Evolutionary conservation across 2,329 filamentous ascomycete genomes (phyloP).

Genomic region (Fusarium equiseti): DNA sequence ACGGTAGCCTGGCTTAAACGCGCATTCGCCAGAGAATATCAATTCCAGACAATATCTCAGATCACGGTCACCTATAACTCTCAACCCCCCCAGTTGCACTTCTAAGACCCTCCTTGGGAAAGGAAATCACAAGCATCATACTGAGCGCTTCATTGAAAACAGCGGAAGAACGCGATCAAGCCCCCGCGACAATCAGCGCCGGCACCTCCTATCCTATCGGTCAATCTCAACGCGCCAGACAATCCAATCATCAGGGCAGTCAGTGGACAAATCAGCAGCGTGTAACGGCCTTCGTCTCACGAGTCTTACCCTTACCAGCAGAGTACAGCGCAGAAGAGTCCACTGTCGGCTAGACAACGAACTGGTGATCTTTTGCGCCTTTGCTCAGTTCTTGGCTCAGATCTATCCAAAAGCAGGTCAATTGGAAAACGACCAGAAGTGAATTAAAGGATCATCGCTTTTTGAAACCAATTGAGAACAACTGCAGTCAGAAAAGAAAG

Average conservation of each 20-base stretch:
- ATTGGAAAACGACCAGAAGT: constrained; percentile 27
- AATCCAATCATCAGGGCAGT: constrained; percentile 16
- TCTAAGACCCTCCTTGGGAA: background rate
- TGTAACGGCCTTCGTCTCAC: constrained; percentile 27
- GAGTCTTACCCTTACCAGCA: background rate
- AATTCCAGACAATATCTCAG: constrained; percentile 34
- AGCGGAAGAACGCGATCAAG: constrained; percentile 10
- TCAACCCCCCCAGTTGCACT: constrained; percentile 6
- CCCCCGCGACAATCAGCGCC: constrained; percentile 23
- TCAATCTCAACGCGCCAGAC: constrained; percentile 34
- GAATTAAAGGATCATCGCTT: constrained; percentile 5
- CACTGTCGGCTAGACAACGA: constrained; percentile 3
- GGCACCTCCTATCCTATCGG: constrained; percentile 34
- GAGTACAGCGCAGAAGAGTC: background rate
- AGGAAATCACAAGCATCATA: background rate
- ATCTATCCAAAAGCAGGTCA: constrained; percentile 2
- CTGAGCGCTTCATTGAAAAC: background rate
- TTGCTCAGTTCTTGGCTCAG: constrained; percentile 21
- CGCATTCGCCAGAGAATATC: constrained; percentile 37
- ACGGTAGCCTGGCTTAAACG: constrained; percentile 32
- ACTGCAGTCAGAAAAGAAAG: background rate
- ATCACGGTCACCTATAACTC: constrained; percentile 10
- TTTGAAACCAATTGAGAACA: background rate
- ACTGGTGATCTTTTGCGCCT: constrained; percentile 5
- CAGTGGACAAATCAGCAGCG: constrained; percentile 21